Conservation (phyloP, 73 alveolate species). For the Tetrahymena elliotti region DNA sequence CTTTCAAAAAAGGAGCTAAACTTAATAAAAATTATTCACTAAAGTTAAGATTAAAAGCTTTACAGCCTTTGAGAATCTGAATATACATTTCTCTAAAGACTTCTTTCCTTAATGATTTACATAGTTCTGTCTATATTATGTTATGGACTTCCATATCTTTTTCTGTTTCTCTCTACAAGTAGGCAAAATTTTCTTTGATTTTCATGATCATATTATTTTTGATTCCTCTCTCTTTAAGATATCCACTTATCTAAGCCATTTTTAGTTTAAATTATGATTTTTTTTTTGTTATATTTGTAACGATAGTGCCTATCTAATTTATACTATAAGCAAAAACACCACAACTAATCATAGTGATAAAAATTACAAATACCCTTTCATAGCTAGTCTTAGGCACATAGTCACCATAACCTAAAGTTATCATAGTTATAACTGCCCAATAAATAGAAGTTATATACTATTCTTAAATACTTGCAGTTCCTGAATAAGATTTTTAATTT, state of each 20-base stretch:
- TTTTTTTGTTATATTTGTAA: background rate
- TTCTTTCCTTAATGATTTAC: background rate
- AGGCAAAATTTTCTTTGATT: background rate
- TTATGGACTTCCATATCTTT: background rate
- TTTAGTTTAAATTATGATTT: background rate
- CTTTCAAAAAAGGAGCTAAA: background rate
- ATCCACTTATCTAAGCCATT: background rate
- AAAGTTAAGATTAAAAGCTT: background rate
- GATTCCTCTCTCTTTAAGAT: background rate
- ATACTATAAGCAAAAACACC: conserved; percentile 57
- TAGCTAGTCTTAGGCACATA: conserved; percentile 38
- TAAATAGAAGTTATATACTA: conserved; percentile 56
- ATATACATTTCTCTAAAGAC: background rate
- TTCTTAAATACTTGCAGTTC: background rate
- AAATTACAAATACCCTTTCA: conserved; percentile 56
- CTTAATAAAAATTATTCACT: background rate
- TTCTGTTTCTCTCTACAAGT: background rate
- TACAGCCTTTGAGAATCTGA: background rate
- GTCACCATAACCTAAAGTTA: conserved; percentile 78
- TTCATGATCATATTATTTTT: background rate
- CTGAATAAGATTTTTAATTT: background rate
- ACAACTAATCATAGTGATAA: conserved; percentile 44
- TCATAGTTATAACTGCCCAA: conserved; percentile 72
- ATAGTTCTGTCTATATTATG: background rate
- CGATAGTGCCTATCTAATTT: conserved; percentile 43